Evolutionary conservation across 1,139 yeast species (phyloP).

Genomic region (Sporopachydermia cereana): DNA sequence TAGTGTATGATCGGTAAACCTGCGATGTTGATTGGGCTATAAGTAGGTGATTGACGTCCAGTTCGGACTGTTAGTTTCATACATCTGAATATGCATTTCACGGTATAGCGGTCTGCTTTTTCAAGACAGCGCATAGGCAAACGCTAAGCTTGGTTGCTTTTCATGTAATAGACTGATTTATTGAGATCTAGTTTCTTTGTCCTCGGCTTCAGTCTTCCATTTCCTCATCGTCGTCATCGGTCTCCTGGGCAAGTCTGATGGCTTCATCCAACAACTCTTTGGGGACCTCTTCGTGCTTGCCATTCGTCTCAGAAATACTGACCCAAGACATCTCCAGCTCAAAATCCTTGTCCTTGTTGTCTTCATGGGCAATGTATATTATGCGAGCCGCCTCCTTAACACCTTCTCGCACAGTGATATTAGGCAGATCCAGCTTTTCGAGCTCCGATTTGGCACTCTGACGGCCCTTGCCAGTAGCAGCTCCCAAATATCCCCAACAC

Average conservation of each 20-base stretch:
- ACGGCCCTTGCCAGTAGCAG: constrained; percentile 97
- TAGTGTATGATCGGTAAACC: background rate
- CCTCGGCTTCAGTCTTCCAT: constrained; percentile 25
- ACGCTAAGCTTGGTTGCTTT: background rate
- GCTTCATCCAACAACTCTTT: constrained; percentile 73
- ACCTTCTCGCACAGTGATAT: constrained; percentile 66
- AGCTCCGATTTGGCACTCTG: constrained; percentile 93
- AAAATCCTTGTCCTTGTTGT: constrained; percentile 92
- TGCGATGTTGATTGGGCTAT: too few species aligned
- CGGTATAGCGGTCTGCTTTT: too few species aligned
- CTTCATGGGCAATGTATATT: constrained; percentile 91
- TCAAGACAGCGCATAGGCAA: constrained; percentile 1
- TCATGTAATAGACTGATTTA: background rate
- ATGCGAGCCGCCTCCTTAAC: constrained; percentile 90
- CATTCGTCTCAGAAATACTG: constrained; percentile 60
- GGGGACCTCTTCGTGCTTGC: constrained; percentile 74
- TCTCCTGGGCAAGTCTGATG: constrained; percentile 65
- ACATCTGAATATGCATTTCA: too few species aligned
- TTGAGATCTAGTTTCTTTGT: background rate
- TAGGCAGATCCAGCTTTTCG: constrained; percentile 73
- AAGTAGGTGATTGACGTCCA: too few species aligned
- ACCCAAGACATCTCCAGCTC: constrained; percentile 93
- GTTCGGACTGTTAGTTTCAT: too few species aligned
- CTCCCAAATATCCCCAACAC: constrained; percentile 95
- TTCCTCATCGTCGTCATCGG: constrained; percentile 35